Evolutionary conservation across 768 basidiomycete genomes (phyloP).

Genomic region (Boletus barrowsii): DNA sequence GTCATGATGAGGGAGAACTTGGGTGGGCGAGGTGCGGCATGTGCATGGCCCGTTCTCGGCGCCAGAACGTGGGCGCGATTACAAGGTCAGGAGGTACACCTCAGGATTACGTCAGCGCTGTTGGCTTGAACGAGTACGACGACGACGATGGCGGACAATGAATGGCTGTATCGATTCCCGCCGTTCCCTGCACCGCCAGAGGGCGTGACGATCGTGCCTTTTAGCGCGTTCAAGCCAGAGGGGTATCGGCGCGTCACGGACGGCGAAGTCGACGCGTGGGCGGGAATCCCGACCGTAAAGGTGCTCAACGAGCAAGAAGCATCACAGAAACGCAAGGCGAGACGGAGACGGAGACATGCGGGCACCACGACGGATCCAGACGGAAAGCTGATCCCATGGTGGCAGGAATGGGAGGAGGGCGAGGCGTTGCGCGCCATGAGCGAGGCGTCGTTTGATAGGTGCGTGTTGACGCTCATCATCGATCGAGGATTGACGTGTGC

Average conservation of each 20-base stretch:
- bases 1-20: conserved; percentile 17
- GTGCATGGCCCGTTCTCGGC: not conserved
- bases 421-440: conserved; percentile 22
- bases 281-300: conserved; percentile 24
- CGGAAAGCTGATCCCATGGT: conserved; percentile 29
- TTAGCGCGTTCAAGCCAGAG: conserved; percentile 36
- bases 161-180: conserved; percentile 33
- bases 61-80: not conserved
- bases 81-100: not conserved
- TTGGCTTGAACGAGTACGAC: not conserved
- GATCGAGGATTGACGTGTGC: not conserved
- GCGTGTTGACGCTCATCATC: not conserved
- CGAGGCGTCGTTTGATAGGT: conserved; percentile 26
- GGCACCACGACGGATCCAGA: conserved; percentile 18
- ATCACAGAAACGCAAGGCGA: conserved; percentile 12
- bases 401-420: conserved; percentile 32
- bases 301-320: conserved; percentile 25
- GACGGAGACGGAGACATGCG: conserved; percentile 14
- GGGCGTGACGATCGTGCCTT: conserved; percentile 42
- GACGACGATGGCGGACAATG: not conserved
- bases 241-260: conserved; percentile 17
- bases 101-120: conserved; percentile 11
- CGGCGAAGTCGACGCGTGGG: conserved; percentile 27
- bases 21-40: not conserved
- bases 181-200: conserved; percentile 45